phyloP scores from a whole-genome alignment of 805 yeast genomes.

The Candida nanaspora region DNA sequence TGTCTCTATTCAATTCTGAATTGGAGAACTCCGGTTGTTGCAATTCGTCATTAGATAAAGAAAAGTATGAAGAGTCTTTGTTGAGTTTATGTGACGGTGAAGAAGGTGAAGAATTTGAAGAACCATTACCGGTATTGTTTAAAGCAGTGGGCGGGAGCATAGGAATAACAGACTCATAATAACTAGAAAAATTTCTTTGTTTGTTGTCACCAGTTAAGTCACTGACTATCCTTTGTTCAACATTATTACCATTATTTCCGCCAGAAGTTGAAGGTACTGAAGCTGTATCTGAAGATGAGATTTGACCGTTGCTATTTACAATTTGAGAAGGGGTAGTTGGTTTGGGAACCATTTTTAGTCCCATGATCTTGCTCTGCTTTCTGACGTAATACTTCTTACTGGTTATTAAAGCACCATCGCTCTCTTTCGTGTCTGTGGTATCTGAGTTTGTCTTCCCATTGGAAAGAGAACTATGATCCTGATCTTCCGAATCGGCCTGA shows the following conservation, averaged over 20 bases:
- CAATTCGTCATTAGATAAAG: not conserved
- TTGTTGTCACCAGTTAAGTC: not conserved
- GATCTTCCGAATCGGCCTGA: no score
- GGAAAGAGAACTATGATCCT: not conserved
- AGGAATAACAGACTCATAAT: conserved; percentile 27
- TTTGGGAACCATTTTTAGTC: conserved; percentile 9
- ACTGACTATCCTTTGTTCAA: not conserved
- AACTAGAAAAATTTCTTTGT: conserved; percentile 7
- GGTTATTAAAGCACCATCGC: conserved; percentile 5
- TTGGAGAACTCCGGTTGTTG: not conserved
- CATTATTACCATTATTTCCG: no score
- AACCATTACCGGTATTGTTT: not conserved
- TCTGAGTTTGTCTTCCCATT: not conserved
- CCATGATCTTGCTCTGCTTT: conserved; percentile 21
- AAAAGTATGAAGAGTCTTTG: not conserved
- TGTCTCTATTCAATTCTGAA: not conserved
- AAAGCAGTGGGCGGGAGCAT: conserved; percentile 15
- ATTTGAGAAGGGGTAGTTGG: not conserved
- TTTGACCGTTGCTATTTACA: not conserved
- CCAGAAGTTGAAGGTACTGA: not conserved
- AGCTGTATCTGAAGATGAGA: conserved; percentile 1
- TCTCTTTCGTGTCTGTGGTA: not conserved
- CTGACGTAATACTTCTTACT: conserved; percentile 10
- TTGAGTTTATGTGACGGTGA: not conserved
- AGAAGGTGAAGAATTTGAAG: not conserved